These are phyloP conservation scores for Solanum tacnaense DNA, from an alignment of 257 asterid genomes.

Conservation along the genomic window DNA sequence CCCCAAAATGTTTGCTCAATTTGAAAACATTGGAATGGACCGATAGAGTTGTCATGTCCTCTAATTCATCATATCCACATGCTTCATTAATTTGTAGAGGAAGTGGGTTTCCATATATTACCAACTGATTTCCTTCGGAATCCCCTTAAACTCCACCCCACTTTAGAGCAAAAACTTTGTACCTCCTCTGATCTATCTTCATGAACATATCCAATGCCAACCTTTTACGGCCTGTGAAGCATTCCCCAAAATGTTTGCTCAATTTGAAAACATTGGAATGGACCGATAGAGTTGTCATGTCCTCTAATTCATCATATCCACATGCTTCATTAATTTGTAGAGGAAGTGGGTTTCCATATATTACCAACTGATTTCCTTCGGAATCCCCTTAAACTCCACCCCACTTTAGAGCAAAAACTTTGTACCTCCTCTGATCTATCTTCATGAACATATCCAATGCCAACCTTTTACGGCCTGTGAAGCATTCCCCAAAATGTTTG, in stretches of 20 bases:
- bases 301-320: background rate
- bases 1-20: background rate
- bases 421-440: background rate
- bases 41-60: background rate
- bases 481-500: background rate
- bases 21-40: background rate
- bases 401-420: no score
- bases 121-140: no score
- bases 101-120: no score
- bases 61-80: background rate
- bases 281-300: background rate
- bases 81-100: no score
- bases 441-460: background rate
- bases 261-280: background rate
- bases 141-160: no score
- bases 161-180: no score
- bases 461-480: background rate
- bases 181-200: background rate
- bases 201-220: background rate
- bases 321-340: background rate
- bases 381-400: background rate
- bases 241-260: background rate
- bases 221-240: background rate
- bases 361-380: background rate
- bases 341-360: background rate